A percentile compares a stretch with the other conserved stretches of the same genome.
phyloP scores from a whole-genome alignment of 1,139 yeast genomes.

The Zygosaccharomyces pseudobailii region DNA sequence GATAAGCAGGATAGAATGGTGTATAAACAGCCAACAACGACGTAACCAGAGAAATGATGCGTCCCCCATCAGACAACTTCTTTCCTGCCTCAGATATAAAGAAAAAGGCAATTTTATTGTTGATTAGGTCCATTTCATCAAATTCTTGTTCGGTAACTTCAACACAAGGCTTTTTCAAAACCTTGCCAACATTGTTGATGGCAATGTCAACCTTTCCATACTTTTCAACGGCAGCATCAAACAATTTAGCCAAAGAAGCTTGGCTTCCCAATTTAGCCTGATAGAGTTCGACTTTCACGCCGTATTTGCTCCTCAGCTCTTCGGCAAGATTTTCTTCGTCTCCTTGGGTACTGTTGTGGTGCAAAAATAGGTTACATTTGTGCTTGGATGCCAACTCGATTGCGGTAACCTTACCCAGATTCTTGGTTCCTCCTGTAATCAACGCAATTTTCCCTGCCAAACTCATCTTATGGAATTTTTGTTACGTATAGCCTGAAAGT shows the following conservation, averaged over 20 bases:
- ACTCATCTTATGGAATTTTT: constrained; percentile 12
- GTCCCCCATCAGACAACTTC: constrained; percentile 48
- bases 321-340: constrained; percentile 41
- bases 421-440: constrained; percentile 64
- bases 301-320: constrained; percentile 36
- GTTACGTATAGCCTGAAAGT: too few species aligned
- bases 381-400: constrained; percentile 47
- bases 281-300: constrained; percentile 42
- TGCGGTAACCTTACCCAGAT: constrained; percentile 58
- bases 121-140: constrained; percentile 48
- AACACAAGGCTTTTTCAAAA: constrained; percentile 53
- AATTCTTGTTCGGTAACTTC: constrained; percentile 51
- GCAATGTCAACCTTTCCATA: constrained; percentile 57
- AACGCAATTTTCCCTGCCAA: constrained; percentile 50
- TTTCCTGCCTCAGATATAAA: constrained; percentile 56
- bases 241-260: constrained; percentile 41
- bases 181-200: constrained; percentile 62
- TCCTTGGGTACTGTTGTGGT: constrained; percentile 45
- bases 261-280: constrained; percentile 47
- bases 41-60: constrained; percentile 53
- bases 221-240: constrained; percentile 41
- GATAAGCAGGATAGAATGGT: constrained; percentile 52
- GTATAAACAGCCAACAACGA: constrained; percentile 64
- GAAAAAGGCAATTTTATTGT: constrained; percentile 57
- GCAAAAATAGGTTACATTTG: constrained; percentile 55